Conservation (phyloP, 2,329 filamentous ascomycete genomes). For the Cytospora schulzeri region DNA sequence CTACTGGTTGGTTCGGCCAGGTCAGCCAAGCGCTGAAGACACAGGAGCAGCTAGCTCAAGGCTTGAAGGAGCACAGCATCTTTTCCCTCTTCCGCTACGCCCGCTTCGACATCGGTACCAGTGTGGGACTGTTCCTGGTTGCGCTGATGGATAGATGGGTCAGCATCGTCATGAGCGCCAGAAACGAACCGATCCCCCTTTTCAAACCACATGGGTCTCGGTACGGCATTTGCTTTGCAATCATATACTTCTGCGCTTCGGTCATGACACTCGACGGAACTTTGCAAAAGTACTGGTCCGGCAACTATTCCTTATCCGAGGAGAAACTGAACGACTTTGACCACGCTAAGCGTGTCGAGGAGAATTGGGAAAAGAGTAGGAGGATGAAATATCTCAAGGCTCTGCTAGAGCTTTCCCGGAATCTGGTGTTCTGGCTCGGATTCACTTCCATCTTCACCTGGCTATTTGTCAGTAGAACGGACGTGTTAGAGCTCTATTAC, state of each 20-base stretch:
- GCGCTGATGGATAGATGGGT: conserved; percentile 44
- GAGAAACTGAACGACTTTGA: conserved; percentile 37
- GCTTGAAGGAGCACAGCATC: conserved; percentile 43
- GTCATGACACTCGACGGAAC: conserved; percentile 43
- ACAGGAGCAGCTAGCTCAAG: conserved; percentile 39
- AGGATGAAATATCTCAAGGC: conserved; percentile 33
- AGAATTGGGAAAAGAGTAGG: conserved; percentile 31
- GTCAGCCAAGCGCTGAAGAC: conserved; percentile 39
- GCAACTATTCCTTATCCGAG: conserved; percentile 38
- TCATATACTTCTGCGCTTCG: conserved; percentile 43
- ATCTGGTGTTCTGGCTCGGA: conserved; percentile 39
- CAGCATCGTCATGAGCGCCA: conserved; percentile 39
- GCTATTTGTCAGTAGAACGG: conserved; percentile 37
- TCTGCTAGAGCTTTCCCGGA: conserved; percentile 36
- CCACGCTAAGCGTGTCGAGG: conserved; percentile 33
- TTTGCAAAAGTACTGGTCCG: conserved; percentile 41
- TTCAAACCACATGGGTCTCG: conserved; percentile 36
- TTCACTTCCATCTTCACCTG: conserved; percentile 38
- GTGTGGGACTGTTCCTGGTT: conserved; percentile 42
- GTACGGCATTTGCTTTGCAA: conserved; percentile 42
- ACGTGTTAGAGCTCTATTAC: conserved; percentile 40
- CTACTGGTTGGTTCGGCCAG: conserved; percentile 41
- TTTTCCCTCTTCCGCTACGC: conserved; percentile 41
- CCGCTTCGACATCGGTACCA: conserved; percentile 41
- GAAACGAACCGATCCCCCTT: conserved; percentile 33